Evolutionary conservation across 805 yeast genomes (phyloP).

Genomic region (Lipomyces starkeyi): DNA sequence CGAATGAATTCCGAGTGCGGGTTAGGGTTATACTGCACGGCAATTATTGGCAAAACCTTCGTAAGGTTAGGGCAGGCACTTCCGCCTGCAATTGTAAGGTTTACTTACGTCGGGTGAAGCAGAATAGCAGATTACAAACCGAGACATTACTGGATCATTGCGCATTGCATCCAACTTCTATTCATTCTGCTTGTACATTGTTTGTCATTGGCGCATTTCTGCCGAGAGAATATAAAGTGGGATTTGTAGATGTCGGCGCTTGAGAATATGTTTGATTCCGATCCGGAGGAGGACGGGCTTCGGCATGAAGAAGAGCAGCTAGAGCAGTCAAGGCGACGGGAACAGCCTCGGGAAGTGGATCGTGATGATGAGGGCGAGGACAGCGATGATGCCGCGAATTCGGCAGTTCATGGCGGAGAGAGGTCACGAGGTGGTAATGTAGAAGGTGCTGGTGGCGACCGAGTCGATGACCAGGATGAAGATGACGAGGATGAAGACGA

Average conservation of each 20-base stretch:
- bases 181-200: neutral
- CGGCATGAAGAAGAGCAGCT: conserved; percentile 22
- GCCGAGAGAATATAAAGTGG: neutral
- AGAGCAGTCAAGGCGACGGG: conserved; percentile 11
- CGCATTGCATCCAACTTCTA: neutral
- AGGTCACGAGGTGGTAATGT: conserved; percentile 26
- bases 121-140: too few species aligned
- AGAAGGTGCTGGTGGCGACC: conserved; percentile 26
- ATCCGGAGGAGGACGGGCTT: conserved; percentile 29
- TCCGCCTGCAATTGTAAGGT: too few species aligned
- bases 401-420: conserved; percentile 33
- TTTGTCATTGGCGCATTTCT: neutral
- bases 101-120: too few species aligned
- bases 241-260: conserved; percentile 30
- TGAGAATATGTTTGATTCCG: conserved; percentile 37
- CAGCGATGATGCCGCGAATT: conserved; percentile 28
- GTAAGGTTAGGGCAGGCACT: too few species aligned
- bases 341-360: conserved; percentile 8
- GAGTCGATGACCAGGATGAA: neutral
- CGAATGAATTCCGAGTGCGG: too few species aligned
- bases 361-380: conserved; percentile 16
- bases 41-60: too few species aligned
- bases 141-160: neutral
- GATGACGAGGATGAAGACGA: conserved; percentile 41
- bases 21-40: too few species aligned